A percentile compares a stretch with the other conserved stretches of the same genome.
Conservation (phyloP, 495 filamentous ascomycete genomes). For the Penicillium lagena region DNA sequence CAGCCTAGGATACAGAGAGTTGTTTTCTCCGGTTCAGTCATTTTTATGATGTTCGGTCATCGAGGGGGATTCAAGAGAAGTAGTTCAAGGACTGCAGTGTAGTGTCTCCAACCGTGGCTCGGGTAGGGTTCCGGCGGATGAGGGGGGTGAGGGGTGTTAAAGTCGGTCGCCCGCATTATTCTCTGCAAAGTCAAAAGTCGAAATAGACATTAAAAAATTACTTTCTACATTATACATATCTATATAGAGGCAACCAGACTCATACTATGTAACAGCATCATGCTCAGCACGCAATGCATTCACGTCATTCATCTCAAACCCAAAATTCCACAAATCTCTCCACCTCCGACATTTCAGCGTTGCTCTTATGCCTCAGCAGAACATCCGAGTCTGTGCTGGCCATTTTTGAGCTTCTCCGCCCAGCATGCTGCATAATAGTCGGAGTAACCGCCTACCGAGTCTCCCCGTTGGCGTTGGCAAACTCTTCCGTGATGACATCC, state of each 20-base stretch:
- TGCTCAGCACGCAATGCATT: slow-evolving; percentile 3
- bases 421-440: slow-evolving; percentile 46
- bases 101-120: too few relatives aligned
- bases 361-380: slow-evolving; percentile 1
- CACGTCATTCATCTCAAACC: slow-evolving; percentile 26
- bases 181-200: too few relatives aligned
- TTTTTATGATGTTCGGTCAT: neutral
- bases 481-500: slow-evolving; percentile 42
- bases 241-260: too few relatives aligned
- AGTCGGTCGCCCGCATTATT: too few relatives aligned
- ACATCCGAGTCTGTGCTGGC: neutral
- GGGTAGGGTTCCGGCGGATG: too few relatives aligned
- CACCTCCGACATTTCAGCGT: slow-evolving; percentile 5
- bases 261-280: neutral
- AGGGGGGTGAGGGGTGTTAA: too few relatives aligned
- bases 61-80: too few relatives aligned
- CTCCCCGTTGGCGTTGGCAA: slow-evolving; percentile 28
- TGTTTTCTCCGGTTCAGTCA: slow-evolving; percentile 9
- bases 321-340: slow-evolving; percentile 38
- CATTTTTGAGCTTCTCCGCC: slow-evolving; percentile 27
- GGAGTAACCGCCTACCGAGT: slow-evolving; percentile 45
- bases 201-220: too few relatives aligned
- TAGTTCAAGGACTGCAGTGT: too few relatives aligned
- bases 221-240: too few relatives aligned
- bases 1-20: slow-evolving; percentile 33